phyloP scores from a whole-genome alignment of 768 basidiomycete species.

The Collybiopsis confluens region DNA sequence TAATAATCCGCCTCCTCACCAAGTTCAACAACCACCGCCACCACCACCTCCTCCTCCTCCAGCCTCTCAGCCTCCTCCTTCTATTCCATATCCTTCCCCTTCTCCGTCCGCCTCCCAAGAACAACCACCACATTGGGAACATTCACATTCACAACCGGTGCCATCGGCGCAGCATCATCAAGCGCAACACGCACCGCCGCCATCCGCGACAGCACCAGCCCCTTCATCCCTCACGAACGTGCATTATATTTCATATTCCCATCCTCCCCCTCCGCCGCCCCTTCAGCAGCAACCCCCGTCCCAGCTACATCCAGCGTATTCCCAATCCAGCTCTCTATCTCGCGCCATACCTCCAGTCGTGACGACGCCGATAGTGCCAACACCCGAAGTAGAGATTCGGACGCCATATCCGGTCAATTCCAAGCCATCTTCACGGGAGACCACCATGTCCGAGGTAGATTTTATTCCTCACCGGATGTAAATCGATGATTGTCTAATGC shows the following conservation, averaged over 20 bases:
- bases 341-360: slow-evolving; percentile 1
- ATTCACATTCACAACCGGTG: slow-evolving; percentile 25
- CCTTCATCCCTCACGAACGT: background rate
- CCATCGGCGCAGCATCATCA: slow-evolving; percentile 22
- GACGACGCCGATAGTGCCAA: slow-evolving; percentile 35
- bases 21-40: slow-evolving; percentile 26
- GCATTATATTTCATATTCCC: slow-evolving; percentile 15
- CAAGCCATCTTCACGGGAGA: slow-evolving; percentile 30
- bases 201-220: slow-evolving; percentile 1
- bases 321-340: background rate
- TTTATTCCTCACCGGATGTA: background rate
- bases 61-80: slow-evolving; percentile 28
- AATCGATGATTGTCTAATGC: too few species aligned
- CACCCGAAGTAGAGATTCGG: slow-evolving; percentile 37
- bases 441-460: slow-evolving; percentile 40
- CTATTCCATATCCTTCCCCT: slow-evolving; percentile 43
- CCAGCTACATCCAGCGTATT: slow-evolving; percentile 15
- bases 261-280: slow-evolving; percentile 10
- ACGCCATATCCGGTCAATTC: slow-evolving; percentile 28
- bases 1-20: slow-evolving; percentile 32
- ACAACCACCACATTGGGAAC: slow-evolving; percentile 27
- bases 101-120: slow-evolving; percentile 36
- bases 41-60: slow-evolving; percentile 21
- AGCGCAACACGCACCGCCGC: slow-evolving; percentile 23
- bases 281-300: slow-evolving; percentile 20